A percentile compares a stretch with the other conserved stretches of the same genome.
Conservation (phyloP, 2,329 filamentous ascomycete genomes). For the Xylariales sp. region DNA sequence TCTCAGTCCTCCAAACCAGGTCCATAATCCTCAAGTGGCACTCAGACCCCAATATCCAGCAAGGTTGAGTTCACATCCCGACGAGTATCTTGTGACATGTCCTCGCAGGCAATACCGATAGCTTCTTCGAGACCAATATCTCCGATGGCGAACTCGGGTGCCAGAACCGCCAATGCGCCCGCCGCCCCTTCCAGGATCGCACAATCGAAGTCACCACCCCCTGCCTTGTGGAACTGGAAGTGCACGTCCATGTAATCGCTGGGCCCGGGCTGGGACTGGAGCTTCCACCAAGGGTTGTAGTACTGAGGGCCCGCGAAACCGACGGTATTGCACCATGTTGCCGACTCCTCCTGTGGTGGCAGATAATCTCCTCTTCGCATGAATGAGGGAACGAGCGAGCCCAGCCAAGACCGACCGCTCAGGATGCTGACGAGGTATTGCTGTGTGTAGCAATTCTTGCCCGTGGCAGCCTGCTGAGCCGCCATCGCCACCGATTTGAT, state of each 20-base stretch:
- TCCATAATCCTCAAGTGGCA: too few species aligned
- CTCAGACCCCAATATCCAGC: too few species aligned
- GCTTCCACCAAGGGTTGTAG: conserved; percentile 10
- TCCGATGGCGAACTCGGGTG: conserved; percentile 8
- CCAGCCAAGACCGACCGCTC: background rate
- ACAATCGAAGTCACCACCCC: conserved; percentile 8
- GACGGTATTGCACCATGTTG: conserved; percentile 11
- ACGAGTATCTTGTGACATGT: background rate
- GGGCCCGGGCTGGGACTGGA: conserved; percentile 7
- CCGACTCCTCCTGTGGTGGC: conserved; percentile 3
- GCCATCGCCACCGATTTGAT: conserved; percentile 8
- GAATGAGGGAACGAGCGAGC: background rate
- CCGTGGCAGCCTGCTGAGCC: conserved; percentile 18
- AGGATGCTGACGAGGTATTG: conserved; percentile 16
- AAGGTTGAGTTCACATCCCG: background rate
- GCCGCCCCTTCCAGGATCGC: conserved; percentile 7
- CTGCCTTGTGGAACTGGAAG: conserved; percentile 8
- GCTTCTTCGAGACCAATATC: conserved; percentile 8
- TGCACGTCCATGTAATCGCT: conserved; percentile 10
- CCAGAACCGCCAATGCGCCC: conserved; percentile 3
- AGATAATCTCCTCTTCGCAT: background rate
- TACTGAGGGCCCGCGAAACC: conserved; percentile 11
- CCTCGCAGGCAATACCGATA: conserved; percentile 5
- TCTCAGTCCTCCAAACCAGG: too few species aligned
- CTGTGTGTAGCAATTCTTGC: conserved; percentile 24